Conservation (phyloP, 352 stramenopile species). For the Phytophthora pseudosyringae region DNA sequence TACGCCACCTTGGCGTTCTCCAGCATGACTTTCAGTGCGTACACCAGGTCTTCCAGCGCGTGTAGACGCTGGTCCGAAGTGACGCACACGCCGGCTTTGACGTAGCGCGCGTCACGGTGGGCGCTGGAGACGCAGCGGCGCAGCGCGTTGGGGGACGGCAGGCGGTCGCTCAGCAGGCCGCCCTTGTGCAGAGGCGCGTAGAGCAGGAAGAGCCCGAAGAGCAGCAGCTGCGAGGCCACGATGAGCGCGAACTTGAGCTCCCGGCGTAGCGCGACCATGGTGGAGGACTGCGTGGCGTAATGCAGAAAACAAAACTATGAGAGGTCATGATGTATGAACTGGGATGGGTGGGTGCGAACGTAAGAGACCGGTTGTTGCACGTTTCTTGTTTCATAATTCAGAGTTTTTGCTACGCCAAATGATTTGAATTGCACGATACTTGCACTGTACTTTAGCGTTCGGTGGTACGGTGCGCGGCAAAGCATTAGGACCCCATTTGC, state of each 20-base stretch:
- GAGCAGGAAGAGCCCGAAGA: constrained; percentile 48
- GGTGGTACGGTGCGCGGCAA: too few species aligned
- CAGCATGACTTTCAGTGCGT: constrained; percentile 42
- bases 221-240: constrained; percentile 39
- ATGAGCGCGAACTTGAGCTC: constrained; percentile 44
- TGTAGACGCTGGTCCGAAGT: constrained; percentile 40
- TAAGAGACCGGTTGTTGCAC: too few species aligned
- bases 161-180: constrained; percentile 13
- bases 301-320: background rate
- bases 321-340: background rate
- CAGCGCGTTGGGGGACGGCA: constrained; percentile 32
- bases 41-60: constrained; percentile 47
- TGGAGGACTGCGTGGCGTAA: background rate
- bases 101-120: constrained; percentile 48
- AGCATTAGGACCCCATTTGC: too few species aligned
- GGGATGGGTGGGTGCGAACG: too few species aligned
- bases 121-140: constrained; percentile 45
- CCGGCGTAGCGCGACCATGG: constrained; percentile 4
- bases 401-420: too few species aligned
- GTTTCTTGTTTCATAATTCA: too few species aligned
- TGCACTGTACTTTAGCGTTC: too few species aligned
- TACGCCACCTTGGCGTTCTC: constrained; percentile 46
- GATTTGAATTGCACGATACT: too few species aligned
- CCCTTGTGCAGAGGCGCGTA: constrained; percentile 30
- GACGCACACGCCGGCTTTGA: constrained; percentile 40